Conservation (phyloP, 192 early-diverging fungal species). For the Coemansia umbellata region DNA sequence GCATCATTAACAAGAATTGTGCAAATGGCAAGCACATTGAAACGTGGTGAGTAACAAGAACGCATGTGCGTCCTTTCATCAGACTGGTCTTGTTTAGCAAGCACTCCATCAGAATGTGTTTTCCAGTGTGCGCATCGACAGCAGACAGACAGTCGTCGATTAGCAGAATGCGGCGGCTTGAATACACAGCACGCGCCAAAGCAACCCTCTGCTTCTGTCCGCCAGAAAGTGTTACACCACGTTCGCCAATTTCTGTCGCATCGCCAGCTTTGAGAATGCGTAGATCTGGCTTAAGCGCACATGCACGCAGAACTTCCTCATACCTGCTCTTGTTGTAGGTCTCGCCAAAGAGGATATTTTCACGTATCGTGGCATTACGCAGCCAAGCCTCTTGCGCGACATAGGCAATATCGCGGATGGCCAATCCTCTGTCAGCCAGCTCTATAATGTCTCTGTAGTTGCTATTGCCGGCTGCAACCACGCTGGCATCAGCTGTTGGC, state of each 20-base stretch:
- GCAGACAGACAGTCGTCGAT: slow-evolving; percentile 86
- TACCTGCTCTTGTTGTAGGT: slow-evolving; percentile 64
- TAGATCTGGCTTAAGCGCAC: slow-evolving; percentile 76
- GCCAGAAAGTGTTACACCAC: slow-evolving; percentile 69
- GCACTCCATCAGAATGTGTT: slow-evolving; percentile 71
- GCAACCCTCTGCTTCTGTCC: slow-evolving; percentile 81
- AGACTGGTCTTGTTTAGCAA: slow-evolving; percentile 56
- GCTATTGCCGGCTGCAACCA: background rate
- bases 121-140: slow-evolving; percentile 88
- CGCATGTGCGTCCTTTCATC: slow-evolving; percentile 66
- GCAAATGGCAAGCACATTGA: slow-evolving; percentile 49
- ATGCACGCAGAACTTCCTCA: slow-evolving; percentile 65
- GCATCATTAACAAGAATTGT: slow-evolving; percentile 55
- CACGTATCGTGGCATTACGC: slow-evolving; percentile 62
- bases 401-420: slow-evolving; percentile 65
- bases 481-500: slow-evolving; percentile 1
- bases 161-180: slow-evolving; percentile 55
- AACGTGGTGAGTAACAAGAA: slow-evolving; percentile 84
- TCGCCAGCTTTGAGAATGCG: slow-evolving; percentile 78
- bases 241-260: slow-evolving; percentile 82
- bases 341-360: slow-evolving; percentile 78
- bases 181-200: slow-evolving; percentile 80
- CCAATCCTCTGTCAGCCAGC: slow-evolving; percentile 16
- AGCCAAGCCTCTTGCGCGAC: slow-evolving; percentile 71
- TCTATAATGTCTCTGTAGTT: slow-evolving; percentile 7